Base-by-base conservation (phyloP, 495 filamentous ascomycete genomes). In the Neurospora sp. region DNA sequence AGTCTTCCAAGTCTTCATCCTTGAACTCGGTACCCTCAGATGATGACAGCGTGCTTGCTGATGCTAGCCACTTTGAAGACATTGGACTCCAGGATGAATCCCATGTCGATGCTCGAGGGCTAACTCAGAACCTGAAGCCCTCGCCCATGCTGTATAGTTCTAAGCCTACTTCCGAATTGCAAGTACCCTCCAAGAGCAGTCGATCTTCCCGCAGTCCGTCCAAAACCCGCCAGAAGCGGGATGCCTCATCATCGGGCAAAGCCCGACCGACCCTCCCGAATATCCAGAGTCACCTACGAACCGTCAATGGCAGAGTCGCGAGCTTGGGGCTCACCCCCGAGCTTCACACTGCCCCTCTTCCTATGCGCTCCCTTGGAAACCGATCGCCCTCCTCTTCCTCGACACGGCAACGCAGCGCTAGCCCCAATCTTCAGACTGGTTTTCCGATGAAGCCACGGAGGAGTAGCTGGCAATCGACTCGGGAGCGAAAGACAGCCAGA, bases 1-100 rank as follows among this genome's bases (percentile, higher is more conserved):
- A 93, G 78, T 96, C 93, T 72, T 96, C 93, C 72, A 96, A 96
- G 79, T 93, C 91, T 40, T 96, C 93, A 19, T 96, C 94, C n/a
- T 90, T 94, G 73, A 90, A 90, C 76, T 96, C 91, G 17, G 89
- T 92, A 37, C 88, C 89, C 66, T 91, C 91, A 54, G 92, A 90
- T 76, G 86, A 90, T 38, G 88, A 89, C 72, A 87, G 85, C 72
- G 87, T 88, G 73, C 85, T 92, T 54, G 87, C 89, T 39, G 91
- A 95, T 78, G 87, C 90, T 48, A 87, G 86, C 70, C 90, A 98
- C 77, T 98, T 98, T 77, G 96, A 99, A 80, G 96, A 98, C 70
- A 97, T 98, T 76, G 92, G 92, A 11, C 88, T 99, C 9, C 88
- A 92, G 69, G 94, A 97, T 77, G 89, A 93, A 71, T 78, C 73